Evolutionary conservation across 1,284 basidiomycete species (phyloP), one percentile per base, ranked within the genome.

Genomic region (Fereydounia khargensis): DNA sequence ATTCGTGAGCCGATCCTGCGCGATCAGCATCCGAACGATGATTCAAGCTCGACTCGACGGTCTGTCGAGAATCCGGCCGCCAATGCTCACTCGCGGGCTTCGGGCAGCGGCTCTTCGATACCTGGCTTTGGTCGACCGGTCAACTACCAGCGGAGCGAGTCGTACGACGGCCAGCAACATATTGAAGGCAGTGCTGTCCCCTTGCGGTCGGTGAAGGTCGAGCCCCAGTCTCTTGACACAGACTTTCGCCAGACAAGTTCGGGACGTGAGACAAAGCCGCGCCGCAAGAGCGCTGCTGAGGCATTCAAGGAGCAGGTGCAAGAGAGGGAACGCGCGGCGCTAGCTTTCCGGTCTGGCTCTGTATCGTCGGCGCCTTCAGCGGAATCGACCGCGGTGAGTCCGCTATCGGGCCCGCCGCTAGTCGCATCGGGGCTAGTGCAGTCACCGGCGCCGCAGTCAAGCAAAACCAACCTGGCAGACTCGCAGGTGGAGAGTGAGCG

Each of bases 141-240:
- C 24, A 28, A 42, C 23, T 18, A 28, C 6, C 20, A 18, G n/a
- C 57, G 51, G 6, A 46, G 39, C 7, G 39, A 47, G 10, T 56
- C 53, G 24, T 56, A 48, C n/a, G 58, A 65, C 33, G 64, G 61
- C 24, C 23, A 42, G 21, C 50, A 53, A 59, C 68, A 67, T 7
- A 73, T 79, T 10, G 70, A 76, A 4, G 78, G 78, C 35, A 76
- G 73, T 7, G 70, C 65, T 2, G 73, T 72, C 27, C 78, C 78
- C 0, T 63, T 79, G 10, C 68, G 74, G 18, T 74, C 77, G 9
- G 70, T 72, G 42, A 76, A 70, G 46, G 56, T 77, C 18, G 74
- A 73, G 25, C 42, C 58, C 0, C 73, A 76, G 19, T 38, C 21
- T 9, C 54, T 68, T 11, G 65, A 68, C 25, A 34, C 39, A 19